Percentiles rank a stretch among this genome's conserved stretches.
Evolutionary conservation across 1,284 basidiomycete species (phyloP).

Genomic region (Agaricales sp.): DNA sequence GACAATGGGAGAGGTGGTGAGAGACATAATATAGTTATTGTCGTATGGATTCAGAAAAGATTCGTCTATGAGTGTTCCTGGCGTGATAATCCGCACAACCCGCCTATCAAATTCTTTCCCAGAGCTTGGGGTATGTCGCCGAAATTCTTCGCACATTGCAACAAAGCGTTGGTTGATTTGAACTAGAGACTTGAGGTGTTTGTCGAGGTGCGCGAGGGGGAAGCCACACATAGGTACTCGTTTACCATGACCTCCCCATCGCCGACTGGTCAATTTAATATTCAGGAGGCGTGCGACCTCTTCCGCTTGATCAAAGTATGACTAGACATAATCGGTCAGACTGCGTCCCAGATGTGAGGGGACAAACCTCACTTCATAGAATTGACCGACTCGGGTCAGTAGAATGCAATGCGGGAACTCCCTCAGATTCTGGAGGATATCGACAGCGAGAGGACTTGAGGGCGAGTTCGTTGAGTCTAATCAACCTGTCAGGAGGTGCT

Average conservation of each 20-base stretch:
- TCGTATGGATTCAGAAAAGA: conserved; percentile 75
- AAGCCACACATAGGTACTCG: conserved; percentile 83
- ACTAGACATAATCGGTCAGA: conserved; percentile 34
- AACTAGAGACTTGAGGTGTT: conserved; percentile 78
- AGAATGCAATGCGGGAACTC: conserved; percentile 84
- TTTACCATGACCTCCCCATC: conserved; percentile 48
- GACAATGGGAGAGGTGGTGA: conserved; percentile 20
- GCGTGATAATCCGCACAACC: conserved; percentile 81
- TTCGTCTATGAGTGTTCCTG: conserved; percentile 88
- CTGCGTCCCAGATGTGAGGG: not conserved
- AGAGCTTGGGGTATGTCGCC: conserved; percentile 29
- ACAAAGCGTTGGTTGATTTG: conserved; percentile 77
- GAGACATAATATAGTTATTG: conserved; percentile 81
- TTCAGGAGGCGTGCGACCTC: conserved; percentile 69
- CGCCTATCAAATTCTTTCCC: conserved; percentile 61
- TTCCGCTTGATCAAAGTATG: conserved; percentile 86
- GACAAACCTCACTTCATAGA: conserved; percentile 69
- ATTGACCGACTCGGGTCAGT: conserved; percentile 86
- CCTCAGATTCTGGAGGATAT: conserved; percentile 62
- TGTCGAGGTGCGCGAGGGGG: conserved; percentile 77
- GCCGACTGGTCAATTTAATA: conserved; percentile 71
- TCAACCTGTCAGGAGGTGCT: not conserved
- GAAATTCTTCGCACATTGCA: conserved; percentile 88
- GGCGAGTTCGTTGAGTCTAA: conserved; percentile 21
- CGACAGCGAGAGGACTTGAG: conserved; percentile 49